phyloP scores from a whole-genome alignment of 257 asterid genomes.

The Capsicum baccatum region DNA sequence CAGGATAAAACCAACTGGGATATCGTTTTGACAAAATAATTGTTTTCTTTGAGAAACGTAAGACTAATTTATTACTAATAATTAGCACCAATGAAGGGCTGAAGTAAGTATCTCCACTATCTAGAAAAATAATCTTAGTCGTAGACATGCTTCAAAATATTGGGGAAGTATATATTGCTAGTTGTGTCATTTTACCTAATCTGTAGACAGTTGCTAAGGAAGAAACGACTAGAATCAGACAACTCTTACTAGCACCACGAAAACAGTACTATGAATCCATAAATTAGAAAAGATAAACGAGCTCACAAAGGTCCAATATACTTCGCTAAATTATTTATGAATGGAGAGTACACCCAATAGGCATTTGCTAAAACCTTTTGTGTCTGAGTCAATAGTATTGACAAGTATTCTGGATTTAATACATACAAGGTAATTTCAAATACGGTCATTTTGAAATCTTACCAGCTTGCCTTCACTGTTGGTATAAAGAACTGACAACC shows the following conservation, averaged over 20 bases:
- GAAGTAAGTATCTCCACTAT: neutral
- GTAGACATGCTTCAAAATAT: neutral
- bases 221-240: no score
- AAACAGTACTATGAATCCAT: no score
- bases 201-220: no score
- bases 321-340: no score
- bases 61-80: neutral
- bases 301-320: no score
- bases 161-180: neutral
- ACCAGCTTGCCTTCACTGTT: conserved; percentile 94
- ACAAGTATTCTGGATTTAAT: neutral
- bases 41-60: neutral
- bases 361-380: neutral
- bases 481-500: conserved; percentile 97
- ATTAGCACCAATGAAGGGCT: neutral
- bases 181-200: neutral
- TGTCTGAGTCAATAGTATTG: neutral
- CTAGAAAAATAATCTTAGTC: neutral
- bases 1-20: neutral
- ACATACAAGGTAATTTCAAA: neutral
- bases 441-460: conserved; percentile 35
- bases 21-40: neutral
- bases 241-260: no score
- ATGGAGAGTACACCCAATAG: neutral
- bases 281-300: no score